These are phyloP conservation scores for Gentiana macrophylla DNA, from an alignment of 257 asterid species.

Conservation along the genomic window DNA sequence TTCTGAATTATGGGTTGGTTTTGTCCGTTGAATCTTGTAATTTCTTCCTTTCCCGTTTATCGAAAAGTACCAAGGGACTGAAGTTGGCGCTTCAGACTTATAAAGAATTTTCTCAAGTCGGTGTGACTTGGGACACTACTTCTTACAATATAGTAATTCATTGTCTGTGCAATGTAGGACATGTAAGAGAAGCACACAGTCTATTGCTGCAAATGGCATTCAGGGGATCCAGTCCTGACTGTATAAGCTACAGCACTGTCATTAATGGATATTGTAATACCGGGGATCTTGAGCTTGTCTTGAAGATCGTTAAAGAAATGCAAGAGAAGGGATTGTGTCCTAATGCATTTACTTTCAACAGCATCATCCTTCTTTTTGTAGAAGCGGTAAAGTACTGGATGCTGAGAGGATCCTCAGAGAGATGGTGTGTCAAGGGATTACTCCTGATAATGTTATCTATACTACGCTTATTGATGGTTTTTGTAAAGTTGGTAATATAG, in stretches of 20 bases:
- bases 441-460: slow-evolving; percentile 71
- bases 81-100: slow-evolving; percentile 40
- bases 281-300: slow-evolving; percentile 43
- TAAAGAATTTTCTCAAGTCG: slow-evolving; percentile 55
- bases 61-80: slow-evolving; percentile 33
- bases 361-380: slow-evolving; percentile 61
- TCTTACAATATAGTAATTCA: slow-evolving; percentile 69
- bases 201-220: slow-evolving; percentile 60
- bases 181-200: slow-evolving; percentile 67
- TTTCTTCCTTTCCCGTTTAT: slow-evolving; percentile 52
- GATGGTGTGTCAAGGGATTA: slow-evolving; percentile 56
- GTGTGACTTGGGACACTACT: slow-evolving; percentile 60
- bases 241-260: slow-evolving; percentile 72
- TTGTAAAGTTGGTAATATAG: slow-evolving; percentile 46
- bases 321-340: slow-evolving; percentile 57
- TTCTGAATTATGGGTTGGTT: slow-evolving; percentile 61
- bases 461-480: slow-evolving; percentile 82
- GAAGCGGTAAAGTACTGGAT: slow-evolving; percentile 46
- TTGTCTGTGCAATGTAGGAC: slow-evolving; percentile 53
- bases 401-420: slow-evolving; percentile 69
- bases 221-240: slow-evolving; percentile 72
- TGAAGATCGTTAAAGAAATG: slow-evolving; percentile 52
- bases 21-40: slow-evolving; percentile 73
- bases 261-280: slow-evolving; percentile 62
- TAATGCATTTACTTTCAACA: slow-evolving; percentile 61